These are phyloP conservation scores for Pichia scutulata DNA, from an alignment of 805 yeast species.

Conservation along the genomic window DNA sequence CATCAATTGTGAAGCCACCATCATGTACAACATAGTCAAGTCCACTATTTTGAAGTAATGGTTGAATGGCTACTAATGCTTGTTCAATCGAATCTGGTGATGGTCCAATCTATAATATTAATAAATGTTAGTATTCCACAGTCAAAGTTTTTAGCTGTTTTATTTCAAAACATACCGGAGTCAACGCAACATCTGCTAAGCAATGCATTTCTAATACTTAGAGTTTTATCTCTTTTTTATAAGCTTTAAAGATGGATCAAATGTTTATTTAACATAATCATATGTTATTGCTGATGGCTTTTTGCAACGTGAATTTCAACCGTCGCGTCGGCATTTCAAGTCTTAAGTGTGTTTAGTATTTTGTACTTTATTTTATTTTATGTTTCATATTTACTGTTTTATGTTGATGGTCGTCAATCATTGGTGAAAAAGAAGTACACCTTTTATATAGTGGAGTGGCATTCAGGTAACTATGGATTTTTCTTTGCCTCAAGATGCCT, in stretches of 20 bases:
- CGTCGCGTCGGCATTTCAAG: not conserved
- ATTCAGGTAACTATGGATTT: slow-evolving; percentile 32
- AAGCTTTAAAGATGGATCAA: no score
- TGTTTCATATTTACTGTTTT: not conserved
- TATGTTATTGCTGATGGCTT: no score
- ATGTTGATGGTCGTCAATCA: no score
- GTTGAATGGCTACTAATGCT: slow-evolving; percentile 63
- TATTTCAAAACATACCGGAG: slow-evolving; percentile 48
- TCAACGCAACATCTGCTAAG: slow-evolving; percentile 76
- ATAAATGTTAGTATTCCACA: not conserved
- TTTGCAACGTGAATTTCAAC: not conserved
- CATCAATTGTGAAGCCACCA: slow-evolving; percentile 82
- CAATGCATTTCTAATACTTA: slow-evolving; percentile 39
- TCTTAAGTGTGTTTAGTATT: no score
- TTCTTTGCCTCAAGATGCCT: slow-evolving; percentile 37
- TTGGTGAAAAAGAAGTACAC: not conserved
- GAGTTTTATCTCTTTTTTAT: no score
- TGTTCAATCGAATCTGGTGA: slow-evolving; percentile 68
- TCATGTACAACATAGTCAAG: slow-evolving; percentile 69
- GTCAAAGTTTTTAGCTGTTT: not conserved
- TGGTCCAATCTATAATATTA: slow-evolving; percentile 54
- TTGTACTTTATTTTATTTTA: no score
- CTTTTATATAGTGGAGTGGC: no score
- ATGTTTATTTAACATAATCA: no score
- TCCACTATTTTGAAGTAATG: slow-evolving; percentile 50